Percentiles rank a stretch among this genome's conserved stretches.
phyloP scores from a whole-genome alignment of 2,329 filamentous ascomycete genomes.

The Alternaria hordeiaustralica region DNA sequence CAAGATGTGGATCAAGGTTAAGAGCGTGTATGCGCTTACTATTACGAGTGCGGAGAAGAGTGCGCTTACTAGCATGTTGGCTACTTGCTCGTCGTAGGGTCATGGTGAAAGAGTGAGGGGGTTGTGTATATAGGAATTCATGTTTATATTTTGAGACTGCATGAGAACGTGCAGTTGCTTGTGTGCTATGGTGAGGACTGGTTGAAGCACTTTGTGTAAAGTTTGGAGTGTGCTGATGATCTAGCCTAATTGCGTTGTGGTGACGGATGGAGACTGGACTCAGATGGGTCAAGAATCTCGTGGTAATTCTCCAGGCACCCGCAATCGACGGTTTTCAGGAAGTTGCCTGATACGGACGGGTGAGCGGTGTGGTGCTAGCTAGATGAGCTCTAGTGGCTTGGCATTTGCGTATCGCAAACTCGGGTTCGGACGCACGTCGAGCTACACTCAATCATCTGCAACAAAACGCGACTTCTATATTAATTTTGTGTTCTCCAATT shows the following conservation, averaged over 20 bases:
- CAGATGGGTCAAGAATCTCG: background rate
- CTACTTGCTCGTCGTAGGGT: conserved; percentile 60
- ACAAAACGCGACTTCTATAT: background rate
- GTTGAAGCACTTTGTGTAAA: background rate
- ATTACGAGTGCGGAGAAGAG: conserved; percentile 75
- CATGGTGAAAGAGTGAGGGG: background rate
- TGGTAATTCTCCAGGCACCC: background rate
- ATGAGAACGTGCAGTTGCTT: background rate
- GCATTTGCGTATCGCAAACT: background rate
- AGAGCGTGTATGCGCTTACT: conserved; percentile 72
- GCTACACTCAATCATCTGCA: background rate
- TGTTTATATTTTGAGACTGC: background rate
- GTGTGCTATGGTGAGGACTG: background rate
- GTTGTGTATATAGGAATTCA: background rate
- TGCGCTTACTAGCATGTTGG: conserved; percentile 69
- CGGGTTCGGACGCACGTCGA: background rate
- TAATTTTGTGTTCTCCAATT: background rate
- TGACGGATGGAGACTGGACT: background rate
- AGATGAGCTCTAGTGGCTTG: background rate
- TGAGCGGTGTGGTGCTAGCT: accelerated
- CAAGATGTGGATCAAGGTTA: conserved; percentile 78
- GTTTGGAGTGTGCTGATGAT: background rate
- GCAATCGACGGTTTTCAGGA: background rate
- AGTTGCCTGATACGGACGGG: background rate
- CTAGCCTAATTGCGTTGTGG: background rate